phyloP scores from a whole-genome alignment of 2,329 filamentous ascomycete genomes.

The Alternaria rosae region DNA sequence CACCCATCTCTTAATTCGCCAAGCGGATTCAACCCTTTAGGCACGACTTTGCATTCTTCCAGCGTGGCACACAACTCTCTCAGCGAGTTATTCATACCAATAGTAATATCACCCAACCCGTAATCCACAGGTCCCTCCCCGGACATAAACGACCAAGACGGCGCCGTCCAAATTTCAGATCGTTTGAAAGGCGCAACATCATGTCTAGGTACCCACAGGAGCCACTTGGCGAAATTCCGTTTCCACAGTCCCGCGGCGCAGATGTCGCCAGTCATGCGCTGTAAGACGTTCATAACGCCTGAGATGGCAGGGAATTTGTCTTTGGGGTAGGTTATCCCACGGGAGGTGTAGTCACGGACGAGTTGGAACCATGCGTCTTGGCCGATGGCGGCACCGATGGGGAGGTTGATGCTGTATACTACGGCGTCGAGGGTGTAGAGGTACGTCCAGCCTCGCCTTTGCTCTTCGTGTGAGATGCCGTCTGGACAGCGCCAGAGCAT shows the following conservation, averaged over 20 bases:
- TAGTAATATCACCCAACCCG: not conserved
- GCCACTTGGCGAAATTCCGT: constrained; percentile 8
- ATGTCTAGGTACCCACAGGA: constrained; percentile 9
- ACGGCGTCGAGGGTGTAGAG: not conserved
- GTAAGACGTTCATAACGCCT: constrained; percentile 5
- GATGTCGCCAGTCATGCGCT: constrained; percentile 9
- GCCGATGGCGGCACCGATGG: not conserved
- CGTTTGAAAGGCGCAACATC: not conserved
- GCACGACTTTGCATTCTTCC: constrained; percentile 2
- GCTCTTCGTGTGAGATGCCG: not conserved
- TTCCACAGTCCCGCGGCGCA: constrained; percentile 16
- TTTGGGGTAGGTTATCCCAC: constrained; percentile 11
- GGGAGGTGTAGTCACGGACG: constrained; percentile 13
- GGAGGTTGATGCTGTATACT: not conserved
- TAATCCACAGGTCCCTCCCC: constrained; percentile 5
- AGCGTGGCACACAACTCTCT: constrained; percentile 2
- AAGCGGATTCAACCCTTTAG: constrained; percentile 11
- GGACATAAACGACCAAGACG: constrained; percentile 18
- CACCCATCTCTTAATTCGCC: constrained; percentile 16
- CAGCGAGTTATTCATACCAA: not conserved
- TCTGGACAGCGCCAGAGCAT: not conserved
- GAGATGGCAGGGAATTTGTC: constrained; percentile 19
- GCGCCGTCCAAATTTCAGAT: not conserved
- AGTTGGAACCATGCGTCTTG: constrained; percentile 6
- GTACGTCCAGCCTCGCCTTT: not conserved